Evolutionary conservation across 176 grass and related monocot genomes (phyloP).

Genomic region (Typha latifolia): DNA sequence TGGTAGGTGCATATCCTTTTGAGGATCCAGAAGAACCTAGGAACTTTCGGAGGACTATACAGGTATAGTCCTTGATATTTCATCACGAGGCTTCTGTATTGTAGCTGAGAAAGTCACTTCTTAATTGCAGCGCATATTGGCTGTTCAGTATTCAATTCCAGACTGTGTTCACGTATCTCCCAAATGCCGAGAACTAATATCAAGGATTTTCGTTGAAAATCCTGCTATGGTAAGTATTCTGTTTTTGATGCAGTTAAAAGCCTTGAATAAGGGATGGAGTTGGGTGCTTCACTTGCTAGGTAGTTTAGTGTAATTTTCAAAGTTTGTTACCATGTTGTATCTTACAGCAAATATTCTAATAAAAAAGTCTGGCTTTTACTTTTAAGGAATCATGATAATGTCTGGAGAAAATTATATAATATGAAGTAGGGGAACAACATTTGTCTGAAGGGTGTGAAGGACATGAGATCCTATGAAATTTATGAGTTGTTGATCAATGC

Average conservation of each 20-base stretch:
- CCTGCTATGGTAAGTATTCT: conserved; percentile 34
- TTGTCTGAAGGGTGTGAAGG: too few species aligned
- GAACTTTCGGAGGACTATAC: conserved; percentile 88
- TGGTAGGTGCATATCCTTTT: conserved; percentile 92
- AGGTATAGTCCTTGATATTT: conserved; percentile 32
- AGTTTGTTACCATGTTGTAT: background rate
- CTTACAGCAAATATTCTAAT: background rate
- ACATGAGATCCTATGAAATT: too few species aligned
- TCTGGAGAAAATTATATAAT: too few species aligned
- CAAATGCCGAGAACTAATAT: conserved; percentile 70
- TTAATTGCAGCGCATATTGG: conserved; percentile 72
- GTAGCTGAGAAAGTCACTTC: background rate
- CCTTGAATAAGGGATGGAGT: background rate
- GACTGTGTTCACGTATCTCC: conserved; percentile 79
- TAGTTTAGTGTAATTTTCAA: background rate
- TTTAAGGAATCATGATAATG: too few species aligned
- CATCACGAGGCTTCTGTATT: background rate
- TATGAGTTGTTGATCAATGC: too few species aligned
- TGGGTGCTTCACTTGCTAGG: background rate
- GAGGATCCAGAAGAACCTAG: conserved; percentile 85
- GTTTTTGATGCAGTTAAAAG: background rate
- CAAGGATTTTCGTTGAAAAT: conserved; percentile 57
- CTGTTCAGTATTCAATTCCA: conserved; percentile 91
- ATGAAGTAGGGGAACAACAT: too few species aligned
- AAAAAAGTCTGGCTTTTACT: too few species aligned